Base-by-base conservation (phyloP, 2,329 filamentous ascomycete genomes). In the Neofusicoccum cordaticola region DNA sequence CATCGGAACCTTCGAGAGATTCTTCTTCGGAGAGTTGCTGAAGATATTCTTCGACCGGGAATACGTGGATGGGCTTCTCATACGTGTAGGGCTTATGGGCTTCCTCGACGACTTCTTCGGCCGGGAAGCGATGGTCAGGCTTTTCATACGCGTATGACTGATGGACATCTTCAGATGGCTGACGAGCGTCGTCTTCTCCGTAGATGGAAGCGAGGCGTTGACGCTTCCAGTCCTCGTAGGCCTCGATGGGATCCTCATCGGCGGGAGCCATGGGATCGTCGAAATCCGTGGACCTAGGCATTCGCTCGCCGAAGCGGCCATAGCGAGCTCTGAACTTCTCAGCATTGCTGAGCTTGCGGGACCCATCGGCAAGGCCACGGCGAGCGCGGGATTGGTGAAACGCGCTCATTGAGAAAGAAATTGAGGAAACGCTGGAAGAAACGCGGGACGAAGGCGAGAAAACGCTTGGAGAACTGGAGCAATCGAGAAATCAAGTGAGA, bases 1-100 rank as follows among this genome's bases (percentile, higher is more conserved):
- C 80, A 68, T 82, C 80, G 19, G 76, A 79, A 64, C 78, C 79
- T 47, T 81, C 79, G 62, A 80, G 69, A 11, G 73, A 73, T 37
- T 73, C 78, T 42, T 81, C 67, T 39, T 73, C 74, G 11, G 78
- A 31, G 27, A 31, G 27, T 7, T 31, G 27, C 27, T 31, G 27
- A 31, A 31, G 6, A 5, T 5, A 31, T 31, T 31, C 27, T 31
- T 31, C 4, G 27, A 31, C 4, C 27, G 27, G 27, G 27, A 31
- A 31, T 31, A 5, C 4, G 27, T 31, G 27, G 27, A 31, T 31
- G 3, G 27, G 27, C 27, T 31, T 31, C 27, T 31, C 27, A 7
- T 31, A 31, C 6, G 27, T 31, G 27, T 31, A 31, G 4, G 27
- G 27, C 5, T 31, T 5, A 7, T 31, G 27, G 27, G 1, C 27